Percentiles rank a stretch among this genome's conserved stretches.
Evolutionary conservation across 208 protist genomes (phyloP).

Genomic region (Trichomonas gallinae): DNA sequence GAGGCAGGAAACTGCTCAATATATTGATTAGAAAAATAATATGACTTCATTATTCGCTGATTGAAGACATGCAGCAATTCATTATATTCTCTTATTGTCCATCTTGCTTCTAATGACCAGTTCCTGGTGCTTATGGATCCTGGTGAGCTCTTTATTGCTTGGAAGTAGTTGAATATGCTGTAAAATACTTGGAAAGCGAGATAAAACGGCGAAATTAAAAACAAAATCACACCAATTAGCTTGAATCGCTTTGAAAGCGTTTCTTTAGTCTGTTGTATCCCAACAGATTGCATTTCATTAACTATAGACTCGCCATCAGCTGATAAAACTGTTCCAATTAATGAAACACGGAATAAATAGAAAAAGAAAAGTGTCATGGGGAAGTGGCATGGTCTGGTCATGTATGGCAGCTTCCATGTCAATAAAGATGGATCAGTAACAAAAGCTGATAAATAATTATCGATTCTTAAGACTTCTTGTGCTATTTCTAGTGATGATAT

Average conservation of each 20-base stretch:
- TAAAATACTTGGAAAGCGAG: neutral
- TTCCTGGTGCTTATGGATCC: neutral
- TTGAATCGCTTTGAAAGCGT: neutral
- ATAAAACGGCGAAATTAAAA: neutral
- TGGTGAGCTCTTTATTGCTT: neutral
- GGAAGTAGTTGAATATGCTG: neutral
- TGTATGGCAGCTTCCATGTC: neutral
- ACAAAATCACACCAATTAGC: neutral
- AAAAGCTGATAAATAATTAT: neutral
- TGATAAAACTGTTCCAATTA: neutral
- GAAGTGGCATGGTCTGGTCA: neutral
- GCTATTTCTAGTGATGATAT: neutral
- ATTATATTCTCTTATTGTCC: constrained; percentile 4
- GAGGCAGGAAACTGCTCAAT: neutral
- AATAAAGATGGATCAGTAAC: neutral
- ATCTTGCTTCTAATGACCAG: neutral
- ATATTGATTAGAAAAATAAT: neutral
- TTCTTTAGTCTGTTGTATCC: neutral
- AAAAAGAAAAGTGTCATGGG: neutral
- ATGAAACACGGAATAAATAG: neutral
- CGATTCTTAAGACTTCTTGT: neutral
- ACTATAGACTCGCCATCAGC: neutral
- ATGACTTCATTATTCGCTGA: neutral
- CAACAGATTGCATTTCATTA: neutral
- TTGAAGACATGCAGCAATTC: neutral